Percentiles rank a stretch among this genome's conserved stretches.
phyloP scores from a whole-genome alignment of 345 rosid genomes.

The Cardamine occulta region DNA sequence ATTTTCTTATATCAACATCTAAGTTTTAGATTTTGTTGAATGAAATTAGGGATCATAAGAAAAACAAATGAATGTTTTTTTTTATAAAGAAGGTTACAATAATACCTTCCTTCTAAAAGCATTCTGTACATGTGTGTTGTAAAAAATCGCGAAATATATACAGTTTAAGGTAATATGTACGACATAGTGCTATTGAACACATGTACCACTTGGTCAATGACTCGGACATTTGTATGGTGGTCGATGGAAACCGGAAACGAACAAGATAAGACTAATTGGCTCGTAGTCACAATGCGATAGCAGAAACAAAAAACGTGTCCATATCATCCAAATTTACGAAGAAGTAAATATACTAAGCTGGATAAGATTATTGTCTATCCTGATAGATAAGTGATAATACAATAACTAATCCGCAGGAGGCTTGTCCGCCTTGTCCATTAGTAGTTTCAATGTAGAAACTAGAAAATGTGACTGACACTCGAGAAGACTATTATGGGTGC shows the following conservation, averaged over 20 bases:
- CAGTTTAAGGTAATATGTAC: no score
- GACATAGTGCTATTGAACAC: no score
- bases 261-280: not conserved
- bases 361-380: not conserved
- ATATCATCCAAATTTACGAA: not conserved
- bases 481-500: not conserved
- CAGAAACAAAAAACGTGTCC: not conserved
- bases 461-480: conserved; percentile 1
- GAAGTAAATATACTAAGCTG: not conserved
- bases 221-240: not conserved
- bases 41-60: not conserved
- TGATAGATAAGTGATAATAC: not conserved
- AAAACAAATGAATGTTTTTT: not conserved
- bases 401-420: not conserved
- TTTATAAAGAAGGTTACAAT: not conserved
- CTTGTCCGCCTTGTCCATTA: not conserved
- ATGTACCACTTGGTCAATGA: not conserved
- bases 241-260: not conserved
- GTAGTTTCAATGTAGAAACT: not conserved
- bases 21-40: not conserved
- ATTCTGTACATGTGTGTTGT: no score
- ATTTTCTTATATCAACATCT: not conserved
- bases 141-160: no score
- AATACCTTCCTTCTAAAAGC: not conserved
- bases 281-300: not conserved